Base-by-base conservation (phyloP, 2,329 filamentous ascomycete species). In the Colletotrichum trifolii region DNA sequence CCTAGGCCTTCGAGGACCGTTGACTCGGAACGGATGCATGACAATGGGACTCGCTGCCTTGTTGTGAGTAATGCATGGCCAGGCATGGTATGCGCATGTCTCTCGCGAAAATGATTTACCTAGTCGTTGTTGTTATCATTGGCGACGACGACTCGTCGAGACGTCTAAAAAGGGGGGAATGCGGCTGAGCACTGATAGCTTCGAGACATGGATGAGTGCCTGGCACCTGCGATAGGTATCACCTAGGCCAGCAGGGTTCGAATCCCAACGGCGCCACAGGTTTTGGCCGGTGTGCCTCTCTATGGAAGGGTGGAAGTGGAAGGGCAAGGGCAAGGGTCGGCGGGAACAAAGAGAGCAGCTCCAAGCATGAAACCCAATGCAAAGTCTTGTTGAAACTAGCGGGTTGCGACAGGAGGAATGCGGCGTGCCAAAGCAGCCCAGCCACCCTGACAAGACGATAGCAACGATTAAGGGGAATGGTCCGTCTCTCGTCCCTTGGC, bases 301-400 rank as follows among this genome's bases (percentile, higher is more conserved):
- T 25, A 25, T 25, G 4, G 45, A 56, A 43, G 17, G 17, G 17
- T 17, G 17, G 17, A 17, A 17, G 17, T 17, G 17, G 17, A 17
- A 17, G 17, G 17, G 17, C 17, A 17, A 17, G 17, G 17, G 17
- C 17, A 17, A 17, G 17, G 17, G 35, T 42, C 33, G 46, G 33
- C 33, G 38, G 52, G 40, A 54, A 43, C 39, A 65, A 62, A 54
- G 46, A 65, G 40, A 38, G 15, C 34, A 25, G 25, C 25, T 25
- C 46, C 46, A 36, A 62, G 63, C 52, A 63, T 66, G 58, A 66
- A 66, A 63, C 63, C 52, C 47, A 62, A 53, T 63, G 63, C 52
- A 52, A 60, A 42, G 12, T 25, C 25, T 17, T 43, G 60, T 58
- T 65, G 62, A 65, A 65, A 65, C 62, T 53, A 62, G 62, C 45